Evolutionary conservation across 208 protist species (phyloP).

Genomic region (Herpetomonas tarakana): DNA sequence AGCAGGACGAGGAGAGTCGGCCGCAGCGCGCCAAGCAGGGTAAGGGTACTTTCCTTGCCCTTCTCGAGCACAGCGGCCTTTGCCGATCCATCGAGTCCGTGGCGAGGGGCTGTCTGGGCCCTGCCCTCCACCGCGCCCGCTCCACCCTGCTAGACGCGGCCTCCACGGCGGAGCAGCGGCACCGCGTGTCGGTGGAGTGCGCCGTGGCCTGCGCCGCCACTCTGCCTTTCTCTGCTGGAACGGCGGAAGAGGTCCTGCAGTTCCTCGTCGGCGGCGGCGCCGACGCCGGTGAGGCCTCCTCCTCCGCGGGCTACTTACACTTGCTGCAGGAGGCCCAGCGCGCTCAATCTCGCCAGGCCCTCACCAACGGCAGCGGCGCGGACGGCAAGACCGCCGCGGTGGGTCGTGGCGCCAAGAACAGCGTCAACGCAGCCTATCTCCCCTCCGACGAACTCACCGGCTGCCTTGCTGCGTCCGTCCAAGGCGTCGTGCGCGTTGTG

Average conservation of each 20-base stretch:
- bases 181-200: slow-evolving; percentile 10
- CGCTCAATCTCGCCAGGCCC: slow-evolving; percentile 6
- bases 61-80: slow-evolving; percentile 14
- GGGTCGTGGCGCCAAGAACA: slow-evolving; percentile 39
- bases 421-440: slow-evolving; percentile 16
- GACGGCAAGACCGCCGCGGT: slow-evolving; percentile 11
- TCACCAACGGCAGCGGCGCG: not conserved
- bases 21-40: not conserved
- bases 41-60: not conserved
- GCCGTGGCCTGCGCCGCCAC: slow-evolving; percentile 17
- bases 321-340: slow-evolving; percentile 27
- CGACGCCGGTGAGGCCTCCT: not conserved
- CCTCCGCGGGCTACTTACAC: slow-evolving; percentile 18
- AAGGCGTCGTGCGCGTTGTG: slow-evolving; percentile 11
- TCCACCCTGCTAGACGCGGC: not conserved
- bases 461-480: slow-evolving; percentile 11
- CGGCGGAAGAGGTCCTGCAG: slow-evolving; percentile 8
- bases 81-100: slow-evolving; percentile 9
- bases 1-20: not conserved
- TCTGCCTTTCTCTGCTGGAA: slow-evolving; percentile 11
- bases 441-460: slow-evolving; percentile 31
- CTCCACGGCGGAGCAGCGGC: slow-evolving; percentile 1
- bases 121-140: slow-evolving; percentile 11
- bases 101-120: slow-evolving; percentile 16
- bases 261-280: slow-evolving; percentile 30